Conservation (phyloP, 2,329 filamentous ascomycete species). For the Rugonectria rugulosa region DNA sequence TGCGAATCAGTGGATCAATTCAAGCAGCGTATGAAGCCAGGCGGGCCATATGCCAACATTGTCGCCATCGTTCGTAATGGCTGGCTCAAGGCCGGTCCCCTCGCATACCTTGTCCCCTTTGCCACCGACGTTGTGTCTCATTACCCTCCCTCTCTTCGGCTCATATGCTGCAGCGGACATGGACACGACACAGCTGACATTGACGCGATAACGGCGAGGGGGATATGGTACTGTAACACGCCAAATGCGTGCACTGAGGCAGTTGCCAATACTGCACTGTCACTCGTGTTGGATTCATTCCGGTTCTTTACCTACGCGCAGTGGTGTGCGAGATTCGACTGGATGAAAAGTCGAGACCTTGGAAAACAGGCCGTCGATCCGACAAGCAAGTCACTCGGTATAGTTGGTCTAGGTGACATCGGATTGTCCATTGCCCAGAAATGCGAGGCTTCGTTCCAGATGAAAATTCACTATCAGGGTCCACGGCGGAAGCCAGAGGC, state of each 20-base stretch:
- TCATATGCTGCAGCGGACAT: constrained; percentile 28
- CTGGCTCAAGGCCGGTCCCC: constrained; percentile 27
- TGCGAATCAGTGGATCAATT: constrained; percentile 24
- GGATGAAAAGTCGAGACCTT: constrained; percentile 16
- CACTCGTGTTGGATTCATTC: constrained; percentile 17
- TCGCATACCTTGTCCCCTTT: constrained; percentile 22
- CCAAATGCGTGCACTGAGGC: constrained; percentile 22
- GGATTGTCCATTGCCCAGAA: constrained; percentile 17
- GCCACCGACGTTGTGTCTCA: constrained; percentile 21
- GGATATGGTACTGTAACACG: constrained; percentile 23
- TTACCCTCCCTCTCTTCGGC: constrained; percentile 23
- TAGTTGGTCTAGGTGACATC: constrained; percentile 21
- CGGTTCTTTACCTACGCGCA: constrained; percentile 15
- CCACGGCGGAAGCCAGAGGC: constrained; percentile 8
- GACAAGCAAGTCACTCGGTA: constrained; percentile 5
- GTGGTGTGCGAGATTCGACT: constrained; percentile 22
- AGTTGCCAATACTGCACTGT: constrained; percentile 15
- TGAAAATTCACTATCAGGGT: constrained; percentile 18
- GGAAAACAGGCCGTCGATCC: constrained; percentile 16
- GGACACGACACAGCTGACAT: constrained; percentile 21
- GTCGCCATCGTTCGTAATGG: constrained; percentile 26
- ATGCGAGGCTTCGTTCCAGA: constrained; percentile 17
- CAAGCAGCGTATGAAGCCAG: constrained; percentile 23
- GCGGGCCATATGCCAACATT: constrained; percentile 22
- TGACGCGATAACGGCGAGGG: constrained; percentile 15